These are phyloP conservation scores for Chenopodium formosanum DNA, from an alignment of 148 eudicot species.

Conservation along the genomic window DNA sequence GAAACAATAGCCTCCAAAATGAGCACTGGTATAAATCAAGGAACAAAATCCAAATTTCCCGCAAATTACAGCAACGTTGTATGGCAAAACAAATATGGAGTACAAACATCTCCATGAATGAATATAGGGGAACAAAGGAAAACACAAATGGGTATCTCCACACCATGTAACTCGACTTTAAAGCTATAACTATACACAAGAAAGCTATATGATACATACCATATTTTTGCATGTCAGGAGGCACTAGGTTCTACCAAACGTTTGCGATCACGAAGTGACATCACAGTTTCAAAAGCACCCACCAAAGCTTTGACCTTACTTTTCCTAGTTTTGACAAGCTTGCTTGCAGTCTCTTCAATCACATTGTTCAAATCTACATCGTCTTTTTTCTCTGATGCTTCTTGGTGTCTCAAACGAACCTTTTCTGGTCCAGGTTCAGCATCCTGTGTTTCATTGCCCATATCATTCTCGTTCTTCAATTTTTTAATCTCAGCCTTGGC, in stretches of 20 bases:
- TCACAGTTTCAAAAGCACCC: slow-evolving; percentile 74
- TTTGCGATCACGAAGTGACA: slow-evolving; percentile 51
- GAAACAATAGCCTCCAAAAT: neutral
- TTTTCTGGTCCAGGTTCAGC: slow-evolving; percentile 28
- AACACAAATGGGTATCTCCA: slow-evolving; percentile 19
- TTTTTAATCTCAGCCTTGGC: slow-evolving; percentile 26
- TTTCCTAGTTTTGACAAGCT: slow-evolving; percentile 65
- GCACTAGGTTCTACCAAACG: slow-evolving; percentile 34
- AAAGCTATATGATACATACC: slow-evolving; percentile 21
- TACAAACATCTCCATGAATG: slow-evolving; percentile 22
- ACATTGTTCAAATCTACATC: slow-evolving; percentile 52
- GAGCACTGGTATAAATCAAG: slow-evolving; percentile 12
- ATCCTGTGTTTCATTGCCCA: slow-evolving; percentile 24
- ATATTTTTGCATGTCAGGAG: slow-evolving; percentile 24
- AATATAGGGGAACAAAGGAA: neutral
- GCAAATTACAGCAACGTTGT: slow-evolving; percentile 12
- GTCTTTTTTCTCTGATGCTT: slow-evolving; percentile 40
- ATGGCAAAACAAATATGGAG: neutral
- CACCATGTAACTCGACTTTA: slow-evolving; percentile 19
- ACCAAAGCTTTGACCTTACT: slow-evolving; percentile 87
- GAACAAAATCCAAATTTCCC: neutral
- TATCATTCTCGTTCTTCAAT: slow-evolving; percentile 36
- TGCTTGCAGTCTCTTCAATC: slow-evolving; percentile 74
- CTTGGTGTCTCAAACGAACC: slow-evolving; percentile 56
- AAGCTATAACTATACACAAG: slow-evolving; percentile 26